These are phyloP conservation scores for Pseudogymnoascus sp. DNA, from an alignment of 2,329 filamentous ascomycete species.

Conservation along the genomic window DNA sequence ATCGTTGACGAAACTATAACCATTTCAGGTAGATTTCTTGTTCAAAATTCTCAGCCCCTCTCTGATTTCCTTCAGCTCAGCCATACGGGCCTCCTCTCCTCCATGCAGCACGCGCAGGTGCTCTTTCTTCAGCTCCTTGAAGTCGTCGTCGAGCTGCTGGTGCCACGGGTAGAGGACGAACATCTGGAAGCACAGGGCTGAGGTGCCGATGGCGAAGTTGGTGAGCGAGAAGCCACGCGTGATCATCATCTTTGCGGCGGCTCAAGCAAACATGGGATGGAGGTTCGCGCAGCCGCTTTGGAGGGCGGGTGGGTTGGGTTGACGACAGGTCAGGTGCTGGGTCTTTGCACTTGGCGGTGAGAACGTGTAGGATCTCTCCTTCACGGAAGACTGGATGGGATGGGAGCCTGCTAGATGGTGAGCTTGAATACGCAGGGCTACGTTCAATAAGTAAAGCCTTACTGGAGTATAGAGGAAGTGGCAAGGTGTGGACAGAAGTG, in stretches of 20 bases:
- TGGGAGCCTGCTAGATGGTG: not conserved
- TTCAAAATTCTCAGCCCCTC: conserved; percentile 2
- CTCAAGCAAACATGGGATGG: not conserved
- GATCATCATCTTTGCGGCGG: conserved; percentile 31
- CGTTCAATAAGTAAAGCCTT: not conserved
- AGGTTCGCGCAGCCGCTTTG: not conserved
- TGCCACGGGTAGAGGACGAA: conserved; percentile 51
- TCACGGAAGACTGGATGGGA: not conserved
- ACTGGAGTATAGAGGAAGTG: not conserved
- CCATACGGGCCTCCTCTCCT: not conserved
- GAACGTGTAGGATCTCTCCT: not conserved
- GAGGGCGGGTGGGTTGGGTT: not conserved
- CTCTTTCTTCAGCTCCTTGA: conserved; percentile 39
- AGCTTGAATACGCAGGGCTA: not conserved
- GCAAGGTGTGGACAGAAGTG: not conserved
- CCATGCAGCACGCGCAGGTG: conserved; percentile 23
- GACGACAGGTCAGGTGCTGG: not conserved
- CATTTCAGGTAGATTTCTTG: conserved; percentile 5
- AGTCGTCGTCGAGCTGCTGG: conserved; percentile 42
- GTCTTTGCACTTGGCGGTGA: not conserved
- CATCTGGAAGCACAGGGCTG: conserved; percentile 45
- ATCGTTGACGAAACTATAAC: not conserved
- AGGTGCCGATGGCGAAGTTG: conserved; percentile 45
- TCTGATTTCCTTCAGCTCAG: not conserved
- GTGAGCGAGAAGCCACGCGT: conserved; percentile 43